A percentile compares a stretch with the other conserved stretches of the same genome.
Evolutionary conservation across 768 basidiomycete genomes (phyloP).

Genomic region (Trichaptum fuscoviolaceum): DNA sequence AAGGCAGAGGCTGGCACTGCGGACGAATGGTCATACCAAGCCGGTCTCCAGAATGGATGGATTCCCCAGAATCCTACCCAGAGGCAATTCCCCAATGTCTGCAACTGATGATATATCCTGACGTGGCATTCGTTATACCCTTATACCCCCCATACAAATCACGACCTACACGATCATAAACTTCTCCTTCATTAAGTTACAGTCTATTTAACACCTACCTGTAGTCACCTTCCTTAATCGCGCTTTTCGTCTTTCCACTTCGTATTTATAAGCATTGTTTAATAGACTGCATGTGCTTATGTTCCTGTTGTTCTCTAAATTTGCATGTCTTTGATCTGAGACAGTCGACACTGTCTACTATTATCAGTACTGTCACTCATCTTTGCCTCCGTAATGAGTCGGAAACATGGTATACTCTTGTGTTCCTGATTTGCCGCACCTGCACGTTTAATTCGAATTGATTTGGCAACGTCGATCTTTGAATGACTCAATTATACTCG

Average conservation of each 20-base stretch:
- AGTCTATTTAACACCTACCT: background rate
- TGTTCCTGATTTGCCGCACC: background rate
- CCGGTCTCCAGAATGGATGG: constrained; percentile 77
- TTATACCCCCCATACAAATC: background rate
- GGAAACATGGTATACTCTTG: background rate
- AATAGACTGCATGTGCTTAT: background rate
- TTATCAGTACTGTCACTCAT: background rate
- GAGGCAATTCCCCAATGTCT: constrained; percentile 58
- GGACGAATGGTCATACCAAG: constrained; percentile 88
- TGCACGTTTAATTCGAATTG: too few relatives aligned
- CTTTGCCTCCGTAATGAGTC: background rate
- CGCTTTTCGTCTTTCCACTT: background rate
- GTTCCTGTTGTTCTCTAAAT: background rate
- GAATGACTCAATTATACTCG: background rate
- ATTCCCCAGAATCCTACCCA: constrained; percentile 61
- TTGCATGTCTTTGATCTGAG: background rate
- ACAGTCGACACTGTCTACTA: background rate
- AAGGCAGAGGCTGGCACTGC: constrained; percentile 60
- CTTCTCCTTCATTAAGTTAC: background rate
- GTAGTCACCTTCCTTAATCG: background rate
- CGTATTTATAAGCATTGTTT: background rate
- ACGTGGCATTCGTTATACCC: background rate
- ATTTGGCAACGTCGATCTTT: background rate
- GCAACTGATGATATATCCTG: constrained; percentile 26
- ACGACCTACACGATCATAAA: background rate